These are phyloP conservation scores for Citrus reticulata DNA, from an alignment of 345 rosid species.

Conservation along the genomic window DNA sequence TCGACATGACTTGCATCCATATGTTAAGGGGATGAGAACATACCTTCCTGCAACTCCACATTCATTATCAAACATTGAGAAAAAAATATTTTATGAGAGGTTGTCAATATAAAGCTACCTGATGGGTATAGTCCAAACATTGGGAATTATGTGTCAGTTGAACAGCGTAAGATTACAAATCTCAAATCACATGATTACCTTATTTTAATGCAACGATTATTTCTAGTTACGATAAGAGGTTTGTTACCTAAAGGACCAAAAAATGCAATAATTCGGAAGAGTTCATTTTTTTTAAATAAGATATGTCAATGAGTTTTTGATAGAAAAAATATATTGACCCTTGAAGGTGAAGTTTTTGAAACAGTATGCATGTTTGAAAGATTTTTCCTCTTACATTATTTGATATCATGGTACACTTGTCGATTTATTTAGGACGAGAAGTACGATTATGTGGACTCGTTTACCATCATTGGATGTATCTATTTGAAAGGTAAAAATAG, in stretches of 20 bases:
- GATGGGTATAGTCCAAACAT: not conserved
- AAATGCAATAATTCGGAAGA: not conserved
- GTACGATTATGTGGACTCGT: not conserved
- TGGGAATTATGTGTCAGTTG: not conserved
- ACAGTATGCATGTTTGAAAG: not conserved
- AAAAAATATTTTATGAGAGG: too few species aligned
- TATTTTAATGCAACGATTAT: not conserved
- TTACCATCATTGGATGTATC: slow-evolving; percentile 4
- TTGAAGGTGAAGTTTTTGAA: not conserved
- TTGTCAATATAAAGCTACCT: not conserved
- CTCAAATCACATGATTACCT: not conserved
- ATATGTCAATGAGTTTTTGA: not conserved
- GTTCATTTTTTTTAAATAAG: not conserved
- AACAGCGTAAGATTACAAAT: not conserved
- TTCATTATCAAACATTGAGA: too few species aligned
- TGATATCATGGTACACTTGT: too few species aligned
- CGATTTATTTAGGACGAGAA: not conserved
- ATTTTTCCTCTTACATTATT: too few species aligned
- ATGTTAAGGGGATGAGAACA: too few species aligned
- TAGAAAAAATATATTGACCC: not conserved
- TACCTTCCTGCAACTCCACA: too few species aligned
- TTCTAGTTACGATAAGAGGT: not conserved
- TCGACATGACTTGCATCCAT: too few species aligned
- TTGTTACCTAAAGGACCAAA: not conserved
- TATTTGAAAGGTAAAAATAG: not conserved